phyloP scores from a whole-genome alignment of 2,329 filamentous ascomycete species.

The Polytolypa hystricis region DNA sequence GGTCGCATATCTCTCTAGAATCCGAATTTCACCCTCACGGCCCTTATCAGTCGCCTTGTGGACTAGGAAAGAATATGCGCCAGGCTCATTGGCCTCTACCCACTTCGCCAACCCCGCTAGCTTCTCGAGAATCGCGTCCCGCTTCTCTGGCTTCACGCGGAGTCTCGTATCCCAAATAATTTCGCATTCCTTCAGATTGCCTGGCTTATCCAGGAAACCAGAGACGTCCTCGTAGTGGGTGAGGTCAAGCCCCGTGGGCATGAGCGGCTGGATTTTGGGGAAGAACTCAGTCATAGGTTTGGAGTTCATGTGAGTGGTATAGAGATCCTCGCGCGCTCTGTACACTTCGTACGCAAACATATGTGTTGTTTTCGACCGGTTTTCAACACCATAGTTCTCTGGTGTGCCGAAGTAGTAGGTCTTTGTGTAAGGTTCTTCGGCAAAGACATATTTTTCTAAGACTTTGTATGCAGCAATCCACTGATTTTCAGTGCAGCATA shows the following conservation, averaged over 20 bases:
- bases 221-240: conserved; percentile 20
- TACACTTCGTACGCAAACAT: conserved; percentile 31
- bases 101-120: conserved; percentile 11
- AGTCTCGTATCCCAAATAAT: conserved; percentile 24
- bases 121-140: conserved; percentile 8
- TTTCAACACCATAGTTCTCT: conserved; percentile 20
- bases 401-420: conserved; percentile 37
- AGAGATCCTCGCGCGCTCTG: conserved; percentile 21
- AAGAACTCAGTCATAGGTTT: conserved; percentile 23
- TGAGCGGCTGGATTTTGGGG: conserved; percentile 14
- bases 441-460: background rate
- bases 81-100: conserved; percentile 3
- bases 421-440: conserved; percentile 17
- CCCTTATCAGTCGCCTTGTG: background rate
- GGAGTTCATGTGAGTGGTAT: conserved; percentile 22
- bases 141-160: conserved; percentile 9
- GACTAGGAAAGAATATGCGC: conserved; percentile 2
- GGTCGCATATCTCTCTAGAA: background rate
- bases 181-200: conserved; percentile 13
- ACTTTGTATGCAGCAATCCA: background rate
- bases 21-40: background rate
- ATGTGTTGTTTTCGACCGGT: conserved; percentile 19
- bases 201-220: conserved; percentile 22
- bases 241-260: conserved; percentile 26
- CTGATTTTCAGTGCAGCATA: background rate